Conservation (phyloP, 345 rosid genomes). For the Eucalyptus pauciflora region DNA sequence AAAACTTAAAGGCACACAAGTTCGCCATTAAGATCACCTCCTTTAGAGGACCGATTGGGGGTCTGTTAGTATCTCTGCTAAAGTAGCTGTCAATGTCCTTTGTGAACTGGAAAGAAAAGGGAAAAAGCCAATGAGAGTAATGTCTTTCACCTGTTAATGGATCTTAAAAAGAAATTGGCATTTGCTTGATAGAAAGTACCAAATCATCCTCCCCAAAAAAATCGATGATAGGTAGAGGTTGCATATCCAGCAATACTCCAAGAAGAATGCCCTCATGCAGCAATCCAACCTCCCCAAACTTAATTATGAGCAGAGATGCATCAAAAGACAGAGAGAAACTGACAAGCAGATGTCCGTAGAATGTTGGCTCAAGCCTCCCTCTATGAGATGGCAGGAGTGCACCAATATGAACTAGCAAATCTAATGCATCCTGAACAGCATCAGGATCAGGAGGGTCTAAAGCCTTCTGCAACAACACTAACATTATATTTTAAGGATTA, state of each 20-base stretch:
- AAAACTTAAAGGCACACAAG: slow-evolving; percentile 72
- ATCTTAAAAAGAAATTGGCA: not conserved
- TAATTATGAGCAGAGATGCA: slow-evolving; percentile 58
- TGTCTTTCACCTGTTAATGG: not conserved
- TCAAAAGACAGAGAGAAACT: slow-evolving; percentile 78
- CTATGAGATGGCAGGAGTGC: slow-evolving; percentile 48
- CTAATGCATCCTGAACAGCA: slow-evolving; percentile 65
- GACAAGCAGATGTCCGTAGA: slow-evolving; percentile 78
- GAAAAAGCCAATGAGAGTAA: not conserved
- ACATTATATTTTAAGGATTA: slow-evolving; percentile 9
- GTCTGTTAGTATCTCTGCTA: slow-evolving; percentile 24
- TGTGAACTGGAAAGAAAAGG: slow-evolving; percentile 36
- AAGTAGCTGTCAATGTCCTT: slow-evolving; percentile 38
- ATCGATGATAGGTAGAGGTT: slow-evolving; percentile 62
- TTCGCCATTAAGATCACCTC: slow-evolving; percentile 60
- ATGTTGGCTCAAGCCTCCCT: slow-evolving; percentile 70
- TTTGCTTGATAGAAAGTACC: slow-evolving; percentile 32
- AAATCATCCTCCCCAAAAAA: slow-evolving; percentile 68
- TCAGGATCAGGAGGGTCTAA: slow-evolving; percentile 70
- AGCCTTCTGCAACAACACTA: slow-evolving; percentile 76
- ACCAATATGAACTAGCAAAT: slow-evolving; percentile 39
- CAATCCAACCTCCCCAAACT: slow-evolving; percentile 79
- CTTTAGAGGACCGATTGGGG: slow-evolving; percentile 34
- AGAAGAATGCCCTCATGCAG: slow-evolving; percentile 82
- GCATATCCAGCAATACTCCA: slow-evolving; percentile 75